Evolutionary conservation across 805 yeast species (phyloP), one percentile per base, ranked within the genome.

Genomic region (Wickerhamiella alocasiicola): DNA sequence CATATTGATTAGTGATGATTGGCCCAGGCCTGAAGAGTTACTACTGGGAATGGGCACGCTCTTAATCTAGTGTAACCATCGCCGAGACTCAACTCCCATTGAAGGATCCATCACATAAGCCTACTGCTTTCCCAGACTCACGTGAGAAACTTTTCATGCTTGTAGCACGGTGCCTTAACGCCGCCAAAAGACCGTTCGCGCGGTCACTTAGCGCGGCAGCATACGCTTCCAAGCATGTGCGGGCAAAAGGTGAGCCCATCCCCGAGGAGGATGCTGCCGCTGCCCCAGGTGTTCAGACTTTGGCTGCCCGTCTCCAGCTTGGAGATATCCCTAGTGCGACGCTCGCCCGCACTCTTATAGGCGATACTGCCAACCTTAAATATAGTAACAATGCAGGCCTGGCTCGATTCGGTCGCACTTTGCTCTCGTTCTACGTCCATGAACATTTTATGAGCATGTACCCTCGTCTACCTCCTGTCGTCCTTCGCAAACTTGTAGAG

Each of bases 401-500:
- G 55, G 72, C 80, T 44, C 71, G 74, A n/a, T 76, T 88, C 55
- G 98, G 98, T 38, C 74, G 77, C 53, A 75, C 77, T 45, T 63
- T 91, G 36, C 63, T 91, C 45, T 72, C 78, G 9, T 83, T 76
- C 59, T 79, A 82, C 53, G 79, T 76, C 3, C 69, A 81, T 16
- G 94, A 84, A 58, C 64, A 80, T 50, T 65, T 88, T 44, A 63
- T 84, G 51, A 61, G 76, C 38, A 74, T 71, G 49, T 85, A 85
- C 58, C 99, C 99, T 41, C 74, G 99, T 57, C 68, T 91, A 38
- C 98, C 99, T 13, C 70, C 79, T 46, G 71, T 75, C 6, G 78
- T 87, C 20, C 70, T 84, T 43, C 74, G 77, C 51, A 74, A 77
- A 5, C 82, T 94, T 0, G 76, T 81, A 6, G 78, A 81, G 49